These are phyloP conservation scores for Flaveria robusta DNA, from an alignment of 129 eudicot species.

Conservation along the genomic window DNA sequence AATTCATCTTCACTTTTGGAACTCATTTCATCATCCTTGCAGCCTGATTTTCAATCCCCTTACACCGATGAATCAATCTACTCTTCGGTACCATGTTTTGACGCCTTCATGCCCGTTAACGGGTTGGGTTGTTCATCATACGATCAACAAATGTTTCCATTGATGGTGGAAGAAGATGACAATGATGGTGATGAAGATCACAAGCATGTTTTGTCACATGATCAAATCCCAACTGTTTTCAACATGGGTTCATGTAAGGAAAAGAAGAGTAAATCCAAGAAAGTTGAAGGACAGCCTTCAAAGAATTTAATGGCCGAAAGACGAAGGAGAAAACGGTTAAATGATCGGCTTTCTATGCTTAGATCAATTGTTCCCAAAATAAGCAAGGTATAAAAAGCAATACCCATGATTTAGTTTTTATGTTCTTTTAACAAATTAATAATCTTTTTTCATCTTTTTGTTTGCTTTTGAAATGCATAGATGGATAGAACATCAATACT, in stretches of 20 bases:
- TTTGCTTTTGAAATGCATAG: conserved; percentile 34
- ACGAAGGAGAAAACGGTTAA: conserved; percentile 68
- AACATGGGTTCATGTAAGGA: conserved; percentile 38
- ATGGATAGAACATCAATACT: conserved; percentile 96
- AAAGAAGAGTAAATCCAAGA: conserved; percentile 46
- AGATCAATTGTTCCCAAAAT: conserved; percentile 82
- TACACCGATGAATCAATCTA: conserved; percentile 43
- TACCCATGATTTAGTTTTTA: conserved; percentile 1
- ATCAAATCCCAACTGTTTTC: conserved; percentile 26
- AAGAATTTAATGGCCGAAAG: conserved; percentile 90
- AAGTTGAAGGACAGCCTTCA: conserved; percentile 67
- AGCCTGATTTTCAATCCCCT: conserved; percentile 41
- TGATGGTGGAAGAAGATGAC: conserved; percentile 33
- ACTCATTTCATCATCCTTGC: conserved; percentile 35
- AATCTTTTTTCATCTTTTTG: background rate
- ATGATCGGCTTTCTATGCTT: conserved; percentile 81
- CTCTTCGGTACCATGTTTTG: conserved; percentile 32
- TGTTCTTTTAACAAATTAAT: no score
- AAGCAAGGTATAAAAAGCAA: conserved; percentile 61
- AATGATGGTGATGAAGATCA: conserved; percentile 25
- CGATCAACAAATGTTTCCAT: conserved; percentile 40
- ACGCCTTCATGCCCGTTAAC: conserved; percentile 9
- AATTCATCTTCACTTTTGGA: conserved; percentile 35
- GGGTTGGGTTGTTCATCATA: conserved; percentile 35
- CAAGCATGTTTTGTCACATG: conserved; percentile 27